phyloP scores from a whole-genome alignment of 2,329 filamentous ascomycete species.

The Fusarium veterinarium region DNA sequence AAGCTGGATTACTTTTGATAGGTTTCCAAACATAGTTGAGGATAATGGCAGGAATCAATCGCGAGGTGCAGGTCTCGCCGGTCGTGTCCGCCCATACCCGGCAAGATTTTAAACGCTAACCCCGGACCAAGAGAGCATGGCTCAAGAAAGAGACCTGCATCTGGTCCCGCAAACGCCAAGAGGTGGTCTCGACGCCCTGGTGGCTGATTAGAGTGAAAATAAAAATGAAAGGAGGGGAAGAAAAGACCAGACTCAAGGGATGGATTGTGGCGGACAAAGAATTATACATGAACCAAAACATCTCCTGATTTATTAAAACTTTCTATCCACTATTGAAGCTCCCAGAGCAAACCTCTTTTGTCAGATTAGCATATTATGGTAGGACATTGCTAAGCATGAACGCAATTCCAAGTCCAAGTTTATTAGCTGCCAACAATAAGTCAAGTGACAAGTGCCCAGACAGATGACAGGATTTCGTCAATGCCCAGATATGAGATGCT shows the following conservation, averaged over 20 bases:
- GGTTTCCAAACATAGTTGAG: neutral
- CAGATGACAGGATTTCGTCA: constrained; percentile 1
- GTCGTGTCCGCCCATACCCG: constrained; percentile 19
- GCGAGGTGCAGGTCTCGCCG: constrained; percentile 23
- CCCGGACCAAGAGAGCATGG: constrained; percentile 25
- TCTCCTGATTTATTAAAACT: neutral
- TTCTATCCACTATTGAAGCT: neutral
- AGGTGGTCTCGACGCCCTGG: constrained; percentile 25
- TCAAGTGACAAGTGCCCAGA: neutral
- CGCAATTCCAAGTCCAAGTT: neutral
- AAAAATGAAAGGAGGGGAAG: constrained; percentile 4
- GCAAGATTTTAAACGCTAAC: constrained; percentile 34
- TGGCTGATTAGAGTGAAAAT: constrained; percentile 24
- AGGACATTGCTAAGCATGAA: neutral
- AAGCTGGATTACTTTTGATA: neutral
- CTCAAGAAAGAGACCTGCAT: constrained; percentile 36
- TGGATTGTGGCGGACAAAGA: neutral
- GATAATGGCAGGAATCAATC: constrained; percentile 9
- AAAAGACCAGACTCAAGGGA: neutral
- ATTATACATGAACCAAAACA: neutral
- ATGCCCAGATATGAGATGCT: constrained; percentile 8
- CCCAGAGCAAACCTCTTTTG: neutral
- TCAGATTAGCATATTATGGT: neutral
- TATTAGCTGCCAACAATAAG: neutral
- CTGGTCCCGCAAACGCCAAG: constrained; percentile 25